Evolutionary conservation across 192 early-diverging fungal species (phyloP), one percentile per base, ranked within the genome.

Genomic region (Entomortierella lignicola): DNA sequence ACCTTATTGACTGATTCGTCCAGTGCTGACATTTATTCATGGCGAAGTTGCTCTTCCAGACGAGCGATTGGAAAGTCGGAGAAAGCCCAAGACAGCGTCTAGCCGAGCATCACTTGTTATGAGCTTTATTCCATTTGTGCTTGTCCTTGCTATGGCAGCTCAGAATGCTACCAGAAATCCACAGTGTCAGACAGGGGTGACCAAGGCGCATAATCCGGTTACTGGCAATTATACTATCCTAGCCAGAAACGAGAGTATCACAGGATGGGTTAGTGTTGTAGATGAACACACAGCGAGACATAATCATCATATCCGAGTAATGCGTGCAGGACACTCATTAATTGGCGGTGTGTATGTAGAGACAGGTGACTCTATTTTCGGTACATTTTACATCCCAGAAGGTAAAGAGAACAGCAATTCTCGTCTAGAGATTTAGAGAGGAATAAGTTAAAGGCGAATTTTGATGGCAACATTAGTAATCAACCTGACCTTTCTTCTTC

Each of bases 291-390:
- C 83, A 42, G 80, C 84, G 32, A 63, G 82, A 25, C 59, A 85
- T 48, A 83, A 90, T 60, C 83, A 80, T 39, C 82, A 86, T 30
- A 80, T 94, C 43, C 88, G 91, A 4, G 50, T 96, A 27, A 82
- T 98, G 83, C 92, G 95, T 65, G 90, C 90, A 71, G 95, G 96
- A 27, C 93, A 98, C 71, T 95, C 94, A 32, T 79, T 98, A 43
- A 86, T 98, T 39, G 96, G 96, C 30, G 95, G 94, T n/a, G 81
- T 88, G 37, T 96, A 90, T 85, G 80, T 83, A 23, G 56, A 82
- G 8, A 88, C 90, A 8, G 71, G 74, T 5, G 93, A 94, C 55
- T 93, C 92, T 1, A 87, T 94, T 13, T 98, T 94, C 86, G 89
- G 87, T 27, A 77, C 87, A 3, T 96, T 97, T 66, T 95, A 97